These are phyloP conservation scores for Phyllosticta paracitricarpa DNA, from an alignment of 2,329 filamentous ascomycete genomes.

Conservation along the genomic window DNA sequence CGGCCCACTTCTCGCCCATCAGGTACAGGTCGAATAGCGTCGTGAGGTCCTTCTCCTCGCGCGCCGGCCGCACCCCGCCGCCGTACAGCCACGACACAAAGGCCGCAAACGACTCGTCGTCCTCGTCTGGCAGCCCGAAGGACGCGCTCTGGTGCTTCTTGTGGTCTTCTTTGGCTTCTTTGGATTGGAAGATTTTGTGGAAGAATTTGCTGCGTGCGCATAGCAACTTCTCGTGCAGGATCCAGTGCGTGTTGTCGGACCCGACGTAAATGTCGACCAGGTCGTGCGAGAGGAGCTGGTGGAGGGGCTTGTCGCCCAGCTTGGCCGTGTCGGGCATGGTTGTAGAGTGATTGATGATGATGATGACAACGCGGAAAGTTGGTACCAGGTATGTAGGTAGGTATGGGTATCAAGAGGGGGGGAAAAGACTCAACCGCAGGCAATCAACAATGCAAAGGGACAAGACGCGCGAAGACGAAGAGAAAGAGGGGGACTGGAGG, in stretches of 20 bases:
- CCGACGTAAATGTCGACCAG: constrained; percentile 50
- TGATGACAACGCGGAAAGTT: background rate
- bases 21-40: constrained; percentile 45
- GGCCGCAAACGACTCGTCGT: constrained; percentile 41
- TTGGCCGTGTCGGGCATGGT: background rate
- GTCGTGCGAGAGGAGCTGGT: constrained; percentile 42
- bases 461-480: background rate
- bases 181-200: constrained; percentile 40
- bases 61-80: constrained; percentile 35
- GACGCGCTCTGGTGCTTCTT: constrained; percentile 12
- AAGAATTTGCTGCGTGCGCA: constrained; percentile 46
- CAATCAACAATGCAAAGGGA: background rate
- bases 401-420: background rate
- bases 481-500: background rate
- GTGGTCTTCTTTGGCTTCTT: constrained; percentile 13
- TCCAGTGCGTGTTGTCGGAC: constrained; percentile 44
- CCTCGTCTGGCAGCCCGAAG: constrained; percentile 43
- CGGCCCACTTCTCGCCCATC: constrained; percentile 44
- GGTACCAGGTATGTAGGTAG: background rate
- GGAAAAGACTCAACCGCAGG: background rate
- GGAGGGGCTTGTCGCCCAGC: background rate
- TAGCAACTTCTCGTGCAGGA: constrained; percentile 46
- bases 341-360: background rate
- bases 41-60: constrained; percentile 41
- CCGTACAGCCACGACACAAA: constrained; percentile 47